These are phyloP conservation scores for Fibroporia radiculosa DNA, from an alignment of 768 basidiomycete species.

Conservation along the genomic window DNA sequence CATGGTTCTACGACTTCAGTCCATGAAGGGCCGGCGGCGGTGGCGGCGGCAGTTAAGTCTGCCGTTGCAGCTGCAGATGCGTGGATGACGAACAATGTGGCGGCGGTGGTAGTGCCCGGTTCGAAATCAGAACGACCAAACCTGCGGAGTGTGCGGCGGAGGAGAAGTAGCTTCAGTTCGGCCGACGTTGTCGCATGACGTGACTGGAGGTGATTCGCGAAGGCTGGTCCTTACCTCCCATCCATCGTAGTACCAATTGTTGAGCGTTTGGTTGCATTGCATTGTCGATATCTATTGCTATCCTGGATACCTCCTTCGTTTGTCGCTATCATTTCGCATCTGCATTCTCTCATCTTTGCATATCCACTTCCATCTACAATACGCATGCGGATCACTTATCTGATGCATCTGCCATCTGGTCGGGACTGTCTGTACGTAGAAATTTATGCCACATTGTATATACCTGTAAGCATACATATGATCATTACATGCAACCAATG, in stretches of 20 bases:
- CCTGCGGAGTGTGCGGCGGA: conserved; percentile 61
- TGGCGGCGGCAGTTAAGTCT: conserved; percentile 32
- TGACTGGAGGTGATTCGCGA: conserved; percentile 4
- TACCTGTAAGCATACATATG: too few relatives aligned
- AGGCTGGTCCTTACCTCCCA: background rate
- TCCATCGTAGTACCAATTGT: background rate
- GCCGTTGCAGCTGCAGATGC: conserved; percentile 39
- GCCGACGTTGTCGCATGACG: conserved; percentile 74
- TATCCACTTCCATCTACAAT: background rate
- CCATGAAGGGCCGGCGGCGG: conserved; percentile 30
- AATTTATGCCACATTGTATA: background rate
- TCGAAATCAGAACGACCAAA: conserved; percentile 71
- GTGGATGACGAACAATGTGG: conserved; percentile 72
- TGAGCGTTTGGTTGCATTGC: conserved; percentile 6
- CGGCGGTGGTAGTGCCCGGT: conserved; percentile 62
- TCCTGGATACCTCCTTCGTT: conserved; percentile 3
- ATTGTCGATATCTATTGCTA: conserved; percentile 16
- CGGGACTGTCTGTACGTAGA: too few relatives aligned
- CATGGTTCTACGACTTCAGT: conserved; percentile 32
- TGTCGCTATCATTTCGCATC: background rate
- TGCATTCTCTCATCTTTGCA: background rate
- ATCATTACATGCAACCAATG: too few relatives aligned
- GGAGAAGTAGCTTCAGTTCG: conserved; percentile 83
- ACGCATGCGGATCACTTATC: background rate
- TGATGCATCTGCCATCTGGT: background rate